Percentiles rank a stretch among this genome's conserved stretches.
These are phyloP conservation scores for Olyra latifolia DNA, from an alignment of 176 grass and related monocot species.

Conservation along the genomic window DNA sequence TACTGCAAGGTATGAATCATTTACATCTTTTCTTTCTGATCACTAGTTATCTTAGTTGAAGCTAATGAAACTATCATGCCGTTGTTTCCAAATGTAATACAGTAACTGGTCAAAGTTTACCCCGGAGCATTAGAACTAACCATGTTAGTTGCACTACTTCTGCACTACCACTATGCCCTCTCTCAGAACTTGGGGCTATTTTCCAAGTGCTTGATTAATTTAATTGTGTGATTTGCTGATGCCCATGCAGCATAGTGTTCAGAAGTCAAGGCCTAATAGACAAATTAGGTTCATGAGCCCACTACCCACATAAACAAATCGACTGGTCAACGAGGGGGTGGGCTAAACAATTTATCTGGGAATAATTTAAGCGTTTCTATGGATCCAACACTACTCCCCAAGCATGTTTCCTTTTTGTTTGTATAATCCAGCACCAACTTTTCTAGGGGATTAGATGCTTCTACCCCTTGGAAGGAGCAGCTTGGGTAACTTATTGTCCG, in stretches of 20 bases:
- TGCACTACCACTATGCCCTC: conserved; percentile 41
- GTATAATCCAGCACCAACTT: conserved; percentile 44
- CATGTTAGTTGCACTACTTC: conserved; percentile 49
- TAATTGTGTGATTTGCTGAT: conserved; percentile 48
- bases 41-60: neutral
- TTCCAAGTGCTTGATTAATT: conserved; percentile 29
- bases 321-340: conserved; percentile 51
- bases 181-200: conserved; percentile 38
- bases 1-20: conserved; percentile 74
- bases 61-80: neutral
- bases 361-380: conserved; percentile 47
- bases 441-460: conserved; percentile 86
- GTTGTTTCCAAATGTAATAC: conserved; percentile 1
- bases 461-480: conserved; percentile 61
- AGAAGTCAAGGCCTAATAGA: conserved; percentile 69
- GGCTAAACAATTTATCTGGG: conserved; percentile 26
- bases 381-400: conserved; percentile 72
- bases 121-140: conserved; percentile 14
- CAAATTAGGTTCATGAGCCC: conserved; percentile 62
- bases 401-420: conserved; percentile 50
- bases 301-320: conserved; percentile 45
- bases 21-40: neutral
- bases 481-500: conserved; percentile 61
- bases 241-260: conserved; percentile 55
- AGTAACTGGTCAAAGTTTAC: conserved; percentile 39